phyloP scores from a whole-genome alignment of 805 yeast species.

The Hanseniaspora lindneri region DNA sequence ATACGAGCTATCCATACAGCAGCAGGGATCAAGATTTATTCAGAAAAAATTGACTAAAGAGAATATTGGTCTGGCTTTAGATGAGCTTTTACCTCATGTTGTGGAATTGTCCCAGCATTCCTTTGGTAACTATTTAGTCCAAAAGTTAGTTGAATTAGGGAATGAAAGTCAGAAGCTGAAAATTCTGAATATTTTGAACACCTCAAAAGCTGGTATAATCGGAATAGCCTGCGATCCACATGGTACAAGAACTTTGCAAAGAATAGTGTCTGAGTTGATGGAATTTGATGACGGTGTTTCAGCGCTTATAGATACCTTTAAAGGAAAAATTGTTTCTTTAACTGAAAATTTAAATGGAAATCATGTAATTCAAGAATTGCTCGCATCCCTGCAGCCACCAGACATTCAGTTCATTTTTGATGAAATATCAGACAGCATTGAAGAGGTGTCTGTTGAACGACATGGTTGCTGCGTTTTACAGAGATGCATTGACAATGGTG shows the following conservation, averaged over 20 bases:
- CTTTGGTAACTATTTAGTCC: conserved; percentile 92
- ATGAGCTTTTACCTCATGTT: conserved; percentile 64
- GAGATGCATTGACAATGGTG: conserved; percentile 86
- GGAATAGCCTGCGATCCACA: conserved; percentile 79
- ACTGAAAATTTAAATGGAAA: conserved; percentile 90
- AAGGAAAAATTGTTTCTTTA: conserved; percentile 61
- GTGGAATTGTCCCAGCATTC: conserved; percentile 89
- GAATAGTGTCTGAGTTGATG: conserved; percentile 66
- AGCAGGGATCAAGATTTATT: conserved; percentile 88
- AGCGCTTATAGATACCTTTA: conserved; percentile 47
- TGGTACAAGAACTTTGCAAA: conserved; percentile 92
- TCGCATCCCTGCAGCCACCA: conserved; percentile 54
- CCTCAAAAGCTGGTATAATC: conserved; percentile 31
- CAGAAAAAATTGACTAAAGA: conserved; percentile 72
- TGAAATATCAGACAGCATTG: conserved; percentile 61
- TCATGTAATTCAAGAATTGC: conserved; percentile 88
- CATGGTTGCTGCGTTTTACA: conserved; percentile 97
- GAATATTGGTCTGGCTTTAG: conserved; percentile 57
- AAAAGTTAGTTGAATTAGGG: conserved; percentile 74
- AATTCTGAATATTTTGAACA: conserved; percentile 51
- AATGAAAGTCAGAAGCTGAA: conserved; percentile 54
- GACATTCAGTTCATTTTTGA: conserved; percentile 82
- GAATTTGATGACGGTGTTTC: conserved; percentile 58
- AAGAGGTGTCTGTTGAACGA: conserved; percentile 81
- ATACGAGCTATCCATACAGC: conserved; percentile 78